phyloP scores from a whole-genome alignment of 306 rosid genomes.

The Astragalus membranaceus region DNA sequence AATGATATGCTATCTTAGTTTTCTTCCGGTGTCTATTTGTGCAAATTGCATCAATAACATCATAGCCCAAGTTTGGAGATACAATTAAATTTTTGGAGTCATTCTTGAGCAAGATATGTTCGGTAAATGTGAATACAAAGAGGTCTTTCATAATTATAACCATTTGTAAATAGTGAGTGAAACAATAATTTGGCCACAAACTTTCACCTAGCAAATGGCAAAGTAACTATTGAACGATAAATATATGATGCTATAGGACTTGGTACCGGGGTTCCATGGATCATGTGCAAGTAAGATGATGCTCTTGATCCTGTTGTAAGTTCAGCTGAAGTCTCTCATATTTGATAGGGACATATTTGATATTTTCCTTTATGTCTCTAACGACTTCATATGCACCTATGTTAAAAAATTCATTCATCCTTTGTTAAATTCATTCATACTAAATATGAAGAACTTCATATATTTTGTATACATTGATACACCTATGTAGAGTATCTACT shows the following conservation, averaged over 20 bases:
- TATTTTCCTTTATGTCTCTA: not conserved
- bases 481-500: not conserved
- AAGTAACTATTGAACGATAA: slow-evolving; percentile 36
- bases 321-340: slow-evolving; percentile 2
- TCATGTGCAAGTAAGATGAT: slow-evolving; percentile 99
- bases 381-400: slow-evolving; percentile 56
- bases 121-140: no score
- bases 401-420: not conserved
- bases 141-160: no score
- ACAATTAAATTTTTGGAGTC: no score
- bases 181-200: no score
- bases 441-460: not conserved
- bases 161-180: no score
- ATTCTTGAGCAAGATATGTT: no score
- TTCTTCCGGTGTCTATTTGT: no score
- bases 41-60: no score
- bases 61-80: no score
- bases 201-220: slow-evolving; percentile 86
- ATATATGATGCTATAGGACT: slow-evolving; percentile 85
- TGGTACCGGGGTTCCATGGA: slow-evolving; percentile 92
- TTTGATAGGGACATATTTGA: not conserved
- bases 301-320: slow-evolving; percentile 98
- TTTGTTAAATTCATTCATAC: not conserved
- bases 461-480: not conserved
- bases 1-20: no score